phyloP scores from a whole-genome alignment of 1,284 basidiomycete genomes.

The Ustilago xerochloae region DNA sequence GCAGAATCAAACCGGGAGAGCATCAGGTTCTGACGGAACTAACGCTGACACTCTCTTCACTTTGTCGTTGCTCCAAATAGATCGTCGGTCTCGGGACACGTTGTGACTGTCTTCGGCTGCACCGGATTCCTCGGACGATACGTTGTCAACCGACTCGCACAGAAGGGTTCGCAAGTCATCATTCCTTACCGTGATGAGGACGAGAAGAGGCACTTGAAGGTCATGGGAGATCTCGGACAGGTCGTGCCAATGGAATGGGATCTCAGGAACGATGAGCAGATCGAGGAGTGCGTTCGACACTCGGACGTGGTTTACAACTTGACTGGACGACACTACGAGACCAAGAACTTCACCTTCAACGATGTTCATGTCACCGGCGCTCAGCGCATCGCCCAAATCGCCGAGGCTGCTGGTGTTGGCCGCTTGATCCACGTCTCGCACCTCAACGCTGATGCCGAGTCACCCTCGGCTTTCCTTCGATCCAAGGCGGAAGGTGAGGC shows the following conservation, averaged over 20 bases:
- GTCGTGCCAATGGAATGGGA: slow-evolving; percentile 98
- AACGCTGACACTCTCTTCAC: neutral
- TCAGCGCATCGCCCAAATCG: slow-evolving; percentile 78
- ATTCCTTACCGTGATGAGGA: slow-evolving; percentile 97
- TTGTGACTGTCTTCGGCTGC: slow-evolving; percentile 95
- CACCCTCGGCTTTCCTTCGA: slow-evolving; percentile 84
- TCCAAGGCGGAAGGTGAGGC: slow-evolving; percentile 92
- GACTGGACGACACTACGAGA: slow-evolving; percentile 88
- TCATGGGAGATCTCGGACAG: slow-evolving; percentile 96
- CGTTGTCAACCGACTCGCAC: slow-evolving; percentile 77
- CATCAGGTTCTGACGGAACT: no score
- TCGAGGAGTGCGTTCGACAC: slow-evolving; percentile 91
- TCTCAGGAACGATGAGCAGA: slow-evolving; percentile 85
- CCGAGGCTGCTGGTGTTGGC: slow-evolving; percentile 80
- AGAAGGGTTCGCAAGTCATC: slow-evolving; percentile 91
- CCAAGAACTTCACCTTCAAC: slow-evolving; percentile 86
- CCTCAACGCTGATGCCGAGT: slow-evolving; percentile 85
- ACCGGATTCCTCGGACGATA: slow-evolving; percentile 96
- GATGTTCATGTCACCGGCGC: slow-evolving; percentile 82
- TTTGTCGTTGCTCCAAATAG: slow-evolving; percentile 18
- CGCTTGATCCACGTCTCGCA: slow-evolving; percentile 95
- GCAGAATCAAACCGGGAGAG: no score
- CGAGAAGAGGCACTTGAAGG: slow-evolving; percentile 87
- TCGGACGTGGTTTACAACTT: slow-evolving; percentile 98
- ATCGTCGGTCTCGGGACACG: slow-evolving; percentile 72